Evolutionary conservation across 106 monocot species (phyloP).

Genomic region (Agapanthus africanus): DNA sequence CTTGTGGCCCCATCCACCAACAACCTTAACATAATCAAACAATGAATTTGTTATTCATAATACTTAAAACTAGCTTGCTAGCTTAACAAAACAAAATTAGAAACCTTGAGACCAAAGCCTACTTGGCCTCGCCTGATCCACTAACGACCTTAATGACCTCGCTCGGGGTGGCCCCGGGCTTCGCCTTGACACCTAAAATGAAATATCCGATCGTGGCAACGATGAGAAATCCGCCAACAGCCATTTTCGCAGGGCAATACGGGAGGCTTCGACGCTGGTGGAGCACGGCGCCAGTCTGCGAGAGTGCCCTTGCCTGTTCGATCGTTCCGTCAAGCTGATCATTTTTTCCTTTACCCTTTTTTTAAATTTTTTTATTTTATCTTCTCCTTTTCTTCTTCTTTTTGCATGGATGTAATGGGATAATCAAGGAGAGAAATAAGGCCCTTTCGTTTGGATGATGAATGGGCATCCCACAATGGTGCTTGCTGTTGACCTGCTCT

Average conservation of each 20-base stretch:
- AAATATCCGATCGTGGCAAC: constrained; percentile 35
- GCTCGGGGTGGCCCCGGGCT: constrained; percentile 24
- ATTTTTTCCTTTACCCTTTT: not conserved
- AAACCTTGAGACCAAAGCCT: too few species aligned
- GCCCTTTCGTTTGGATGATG: not conserved
- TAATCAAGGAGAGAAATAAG: not conserved
- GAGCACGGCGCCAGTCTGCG: constrained; percentile 14
- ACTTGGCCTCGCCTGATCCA: too few species aligned
- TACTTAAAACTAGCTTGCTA: too few species aligned
- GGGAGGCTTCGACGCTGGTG: constrained; percentile 42
- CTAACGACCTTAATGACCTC: constrained; percentile 28
- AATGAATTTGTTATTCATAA: too few species aligned
- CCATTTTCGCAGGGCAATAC: constrained; percentile 27
- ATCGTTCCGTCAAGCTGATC: not conserved
- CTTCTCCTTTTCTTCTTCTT: not conserved
- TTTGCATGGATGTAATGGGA: not conserved
- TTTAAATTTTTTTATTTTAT: not conserved
- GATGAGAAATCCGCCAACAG: constrained; percentile 29
- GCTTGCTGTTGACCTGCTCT: constrained; percentile 7
- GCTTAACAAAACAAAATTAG: too few species aligned
- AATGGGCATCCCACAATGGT: not conserved
- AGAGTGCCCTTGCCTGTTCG: constrained; percentile 1
- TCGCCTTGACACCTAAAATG: constrained; percentile 20
- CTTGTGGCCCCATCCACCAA: too few species aligned
- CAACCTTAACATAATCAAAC: too few species aligned